These are phyloP conservation scores for Vigna hirtella DNA, from an alignment of 306 rosid genomes.

Conservation along the genomic window DNA sequence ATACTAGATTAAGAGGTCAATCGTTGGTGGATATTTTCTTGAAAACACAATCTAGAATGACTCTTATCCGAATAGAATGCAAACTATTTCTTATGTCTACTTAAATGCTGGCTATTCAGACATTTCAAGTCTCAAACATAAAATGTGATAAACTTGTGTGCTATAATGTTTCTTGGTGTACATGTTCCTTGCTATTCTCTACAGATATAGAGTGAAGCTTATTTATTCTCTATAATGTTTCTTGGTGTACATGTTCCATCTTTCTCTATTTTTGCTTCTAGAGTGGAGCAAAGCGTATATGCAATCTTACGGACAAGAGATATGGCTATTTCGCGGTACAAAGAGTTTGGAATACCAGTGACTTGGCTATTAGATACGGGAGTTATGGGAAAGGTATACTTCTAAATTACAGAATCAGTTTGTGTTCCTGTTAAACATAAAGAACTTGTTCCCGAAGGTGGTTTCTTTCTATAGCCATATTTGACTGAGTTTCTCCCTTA, in stretches of 20 bases:
- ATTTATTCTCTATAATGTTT: slow-evolving; percentile 6
- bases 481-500: too few relatives aligned
- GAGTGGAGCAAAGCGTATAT: slow-evolving; percentile 82
- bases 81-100: slow-evolving; percentile 1
- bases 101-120: slow-evolving; percentile 31
- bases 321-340: slow-evolving; percentile 81
- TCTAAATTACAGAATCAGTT: slow-evolving; percentile 24
- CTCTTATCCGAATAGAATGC: neutral
- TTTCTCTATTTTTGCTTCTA: slow-evolving; percentile 43
- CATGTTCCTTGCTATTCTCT: slow-evolving; percentile 14
- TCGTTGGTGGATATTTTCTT: slow-evolving; percentile 22
- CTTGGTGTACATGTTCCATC: neutral
- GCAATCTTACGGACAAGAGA: slow-evolving; percentile 86
- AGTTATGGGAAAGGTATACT: slow-evolving; percentile 83
- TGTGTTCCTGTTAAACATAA: neutral
- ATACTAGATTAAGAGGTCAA: slow-evolving; percentile 32
- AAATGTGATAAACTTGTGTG: neutral
- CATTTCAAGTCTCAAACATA: neutral
- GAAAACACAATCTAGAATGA: slow-evolving; percentile 25
- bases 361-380: slow-evolving; percentile 87
- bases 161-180: neutral
- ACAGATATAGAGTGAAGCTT: slow-evolving; percentile 15
- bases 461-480: too few relatives aligned
- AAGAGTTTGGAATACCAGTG: slow-evolving; percentile 82
- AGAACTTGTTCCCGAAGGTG: too few relatives aligned